phyloP scores from a whole-genome alignment of 2,329 filamentous ascomycete species.

The Diaporthe amygdali region DNA sequence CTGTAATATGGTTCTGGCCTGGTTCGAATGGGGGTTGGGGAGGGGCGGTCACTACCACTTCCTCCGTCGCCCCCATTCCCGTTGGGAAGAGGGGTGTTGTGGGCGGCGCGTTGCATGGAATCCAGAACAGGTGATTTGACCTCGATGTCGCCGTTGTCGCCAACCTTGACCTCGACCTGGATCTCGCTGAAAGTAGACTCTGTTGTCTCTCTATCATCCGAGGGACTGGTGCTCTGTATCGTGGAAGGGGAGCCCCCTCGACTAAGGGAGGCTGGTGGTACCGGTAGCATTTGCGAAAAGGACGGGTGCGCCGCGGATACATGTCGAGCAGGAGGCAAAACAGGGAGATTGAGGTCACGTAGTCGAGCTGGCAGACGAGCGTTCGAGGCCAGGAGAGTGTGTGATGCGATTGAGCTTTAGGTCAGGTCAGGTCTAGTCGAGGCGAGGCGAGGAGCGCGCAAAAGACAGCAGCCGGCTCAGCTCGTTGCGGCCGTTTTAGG shows the following conservation, averaged over 20 bases:
- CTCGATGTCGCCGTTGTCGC: slow-evolving; percentile 25
- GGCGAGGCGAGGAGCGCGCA: slow-evolving; percentile 15
- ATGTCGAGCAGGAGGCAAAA: slow-evolving; percentile 25
- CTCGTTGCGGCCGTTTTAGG: slow-evolving; percentile 15
- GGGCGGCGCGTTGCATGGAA: slow-evolving; percentile 22
- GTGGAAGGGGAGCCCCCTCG: slow-evolving; percentile 23
- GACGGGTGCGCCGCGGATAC: slow-evolving; percentile 26
- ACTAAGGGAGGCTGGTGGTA: slow-evolving; percentile 25
- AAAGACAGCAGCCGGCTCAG: slow-evolving; percentile 9
- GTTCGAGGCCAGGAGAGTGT: neutral
- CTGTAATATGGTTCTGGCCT: slow-evolving; percentile 24
- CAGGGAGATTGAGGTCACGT: neutral
- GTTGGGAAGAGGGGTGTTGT: slow-evolving; percentile 21
- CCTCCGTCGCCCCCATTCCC: slow-evolving; percentile 19
- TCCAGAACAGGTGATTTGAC: slow-evolving; percentile 16
- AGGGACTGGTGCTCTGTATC: slow-evolving; percentile 19
- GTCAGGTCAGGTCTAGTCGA: neutral
- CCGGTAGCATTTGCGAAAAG: slow-evolving; percentile 26
- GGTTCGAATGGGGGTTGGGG: slow-evolving; percentile 11
- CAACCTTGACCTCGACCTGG: slow-evolving; percentile 21
- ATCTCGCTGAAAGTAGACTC: slow-evolving; percentile 26
- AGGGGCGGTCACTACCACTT: slow-evolving; percentile 9
- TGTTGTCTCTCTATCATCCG: slow-evolving; percentile 22
- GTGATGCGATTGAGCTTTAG: slow-evolving; percentile 4
- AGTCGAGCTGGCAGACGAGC: slow-evolving; percentile 8